These are phyloP conservation scores for Salix koriyanagi DNA, from an alignment of 345 rosid genomes.

Conservation along the genomic window DNA sequence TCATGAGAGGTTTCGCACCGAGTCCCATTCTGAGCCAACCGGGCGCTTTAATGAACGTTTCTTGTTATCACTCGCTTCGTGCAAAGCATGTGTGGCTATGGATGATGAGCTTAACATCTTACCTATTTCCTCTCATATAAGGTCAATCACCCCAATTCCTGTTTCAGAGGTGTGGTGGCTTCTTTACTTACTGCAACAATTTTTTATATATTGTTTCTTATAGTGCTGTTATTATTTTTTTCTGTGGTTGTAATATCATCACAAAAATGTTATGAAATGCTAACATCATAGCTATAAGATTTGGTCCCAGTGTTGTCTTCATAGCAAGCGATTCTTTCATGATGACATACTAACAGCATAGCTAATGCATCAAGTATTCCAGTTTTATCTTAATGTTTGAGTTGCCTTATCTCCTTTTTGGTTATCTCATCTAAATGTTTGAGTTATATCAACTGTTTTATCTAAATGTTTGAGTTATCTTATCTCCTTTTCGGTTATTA, in stretches of 20 bases:
- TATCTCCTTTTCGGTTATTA: slow-evolving; percentile 13
- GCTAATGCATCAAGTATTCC: neutral
- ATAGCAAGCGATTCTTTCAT: neutral
- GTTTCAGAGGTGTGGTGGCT: slow-evolving; percentile 53
- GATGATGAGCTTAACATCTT: slow-evolving; percentile 95
- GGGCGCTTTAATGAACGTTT: slow-evolving; percentile 93
- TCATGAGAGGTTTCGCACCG: slow-evolving; percentile 92
- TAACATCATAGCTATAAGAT: neutral
- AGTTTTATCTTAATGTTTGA: slow-evolving; percentile 3
- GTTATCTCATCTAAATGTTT: slow-evolving; percentile 3
- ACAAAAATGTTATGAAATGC: neutral
- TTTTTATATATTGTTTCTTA: neutral
- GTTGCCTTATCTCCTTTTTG: slow-evolving; percentile 8
- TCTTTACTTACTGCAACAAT: neutral
- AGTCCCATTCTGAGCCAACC: slow-evolving; percentile 81
- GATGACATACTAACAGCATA: neutral
- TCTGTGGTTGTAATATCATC: neutral
- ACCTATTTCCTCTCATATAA: slow-evolving; percentile 89
- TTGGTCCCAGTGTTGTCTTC: neutral
- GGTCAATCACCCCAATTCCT: slow-evolving; percentile 57
- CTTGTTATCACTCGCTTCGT: slow-evolving; percentile 77
- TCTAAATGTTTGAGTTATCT: neutral
- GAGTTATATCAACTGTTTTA: neutral
- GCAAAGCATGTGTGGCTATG: slow-evolving; percentile 88
- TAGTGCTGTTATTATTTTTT: neutral